A percentile compares a stretch with the other conserved stretches of the same genome.
These are phyloP conservation scores for Mycothermus thermophilus DNA, from an alignment of 495 filamentous ascomycete species.

Conservation along the genomic window DNA sequence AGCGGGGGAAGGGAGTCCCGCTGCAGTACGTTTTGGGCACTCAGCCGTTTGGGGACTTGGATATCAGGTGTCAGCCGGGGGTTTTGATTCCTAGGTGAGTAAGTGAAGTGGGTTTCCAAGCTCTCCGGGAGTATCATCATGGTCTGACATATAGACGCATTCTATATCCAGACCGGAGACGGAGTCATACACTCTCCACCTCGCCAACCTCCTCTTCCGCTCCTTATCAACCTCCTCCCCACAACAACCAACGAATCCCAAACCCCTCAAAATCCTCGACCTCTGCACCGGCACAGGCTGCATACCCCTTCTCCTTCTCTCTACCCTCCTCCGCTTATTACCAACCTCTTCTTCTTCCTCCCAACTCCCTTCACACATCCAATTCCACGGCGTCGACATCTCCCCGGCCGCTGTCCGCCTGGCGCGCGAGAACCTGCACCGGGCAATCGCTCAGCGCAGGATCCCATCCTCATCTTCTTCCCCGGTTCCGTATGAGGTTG, in stretches of 20 bases:
- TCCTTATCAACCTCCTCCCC: constrained; percentile 1
- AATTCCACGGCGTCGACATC: constrained; percentile 44
- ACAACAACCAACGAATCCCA: neutral
- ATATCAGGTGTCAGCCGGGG: constrained; percentile 59
- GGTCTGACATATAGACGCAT: neutral
- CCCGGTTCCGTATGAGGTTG: too few relatives aligned
- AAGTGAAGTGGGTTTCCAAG: neutral
- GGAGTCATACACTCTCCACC: constrained; percentile 48
- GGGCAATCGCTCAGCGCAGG: constrained; percentile 36
- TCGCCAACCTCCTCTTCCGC: constrained; percentile 35
- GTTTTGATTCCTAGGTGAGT: constrained; percentile 73
- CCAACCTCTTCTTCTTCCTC: constrained; percentile 45
- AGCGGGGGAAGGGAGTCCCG: constrained; percentile 52
- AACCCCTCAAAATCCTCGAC: constrained; percentile 53
- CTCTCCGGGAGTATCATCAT: neutral
- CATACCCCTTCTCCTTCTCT: constrained; percentile 50
- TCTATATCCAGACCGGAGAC: constrained; percentile 41
- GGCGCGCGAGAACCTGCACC: constrained; percentile 43
- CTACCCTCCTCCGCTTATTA: constrained; percentile 56
- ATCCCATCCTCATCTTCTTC: constrained; percentile 1
- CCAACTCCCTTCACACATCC: constrained; percentile 25
- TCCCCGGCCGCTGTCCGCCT: constrained; percentile 45
- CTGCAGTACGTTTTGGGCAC: constrained; percentile 82
- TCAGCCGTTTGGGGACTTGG: constrained; percentile 75
- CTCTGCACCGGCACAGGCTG: constrained; percentile 86